These are phyloP conservation scores for Penicillium digitatum DNA, from an alignment of 2,329 filamentous ascomycete genomes.

Conservation along the genomic window DNA sequence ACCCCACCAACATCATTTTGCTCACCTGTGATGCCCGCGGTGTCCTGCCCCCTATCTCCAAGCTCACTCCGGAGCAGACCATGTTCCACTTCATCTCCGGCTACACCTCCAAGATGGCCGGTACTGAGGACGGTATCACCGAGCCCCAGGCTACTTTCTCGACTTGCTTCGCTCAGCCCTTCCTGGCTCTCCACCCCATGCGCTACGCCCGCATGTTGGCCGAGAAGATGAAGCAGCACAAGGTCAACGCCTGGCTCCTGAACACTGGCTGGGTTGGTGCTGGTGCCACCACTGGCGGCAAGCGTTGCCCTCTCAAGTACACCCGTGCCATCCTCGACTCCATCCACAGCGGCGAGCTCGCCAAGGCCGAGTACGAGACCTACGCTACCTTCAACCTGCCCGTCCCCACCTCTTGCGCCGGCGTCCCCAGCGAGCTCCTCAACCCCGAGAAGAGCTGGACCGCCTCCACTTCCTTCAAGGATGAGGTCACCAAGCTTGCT, in stretches of 20 bases:
- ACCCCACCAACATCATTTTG: conserved; percentile 96
- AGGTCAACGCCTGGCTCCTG: conserved; percentile 94
- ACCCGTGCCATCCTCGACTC: conserved; percentile 96
- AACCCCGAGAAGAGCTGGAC: conserved; percentile 95
- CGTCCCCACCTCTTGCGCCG: conserved; percentile 87
- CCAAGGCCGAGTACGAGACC: conserved; percentile 85
- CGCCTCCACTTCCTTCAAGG: conserved; percentile 73
- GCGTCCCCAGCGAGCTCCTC: conserved; percentile 84
- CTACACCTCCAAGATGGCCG: conserved; percentile 99
- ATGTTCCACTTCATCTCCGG: conserved; percentile 99
- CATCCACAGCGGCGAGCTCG: conserved; percentile 95
- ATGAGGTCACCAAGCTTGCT: conserved; percentile 86
- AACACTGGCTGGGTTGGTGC: conserved; percentile 98
- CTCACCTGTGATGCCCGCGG: conserved; percentile 97
- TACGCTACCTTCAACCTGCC: conserved; percentile 96
- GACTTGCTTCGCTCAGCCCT: conserved; percentile 97
- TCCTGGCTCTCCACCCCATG: conserved; percentile 98
- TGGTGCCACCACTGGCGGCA: conserved; percentile 83
- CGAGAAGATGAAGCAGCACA: conserved; percentile 94
- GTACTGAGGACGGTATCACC: conserved; percentile 92
- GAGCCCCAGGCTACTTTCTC: conserved; percentile 99
- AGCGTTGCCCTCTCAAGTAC: conserved; percentile 97
- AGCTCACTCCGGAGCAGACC: conserved; percentile 88
- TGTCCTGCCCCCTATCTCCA: conserved; percentile 95
- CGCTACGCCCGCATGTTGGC: conserved; percentile 97